Percentiles rank a stretch among this genome's conserved stretches.
These are phyloP conservation scores for Lactifluus echinatus DNA, from an alignment of 768 basidiomycete genomes.

Conservation along the genomic window DNA sequence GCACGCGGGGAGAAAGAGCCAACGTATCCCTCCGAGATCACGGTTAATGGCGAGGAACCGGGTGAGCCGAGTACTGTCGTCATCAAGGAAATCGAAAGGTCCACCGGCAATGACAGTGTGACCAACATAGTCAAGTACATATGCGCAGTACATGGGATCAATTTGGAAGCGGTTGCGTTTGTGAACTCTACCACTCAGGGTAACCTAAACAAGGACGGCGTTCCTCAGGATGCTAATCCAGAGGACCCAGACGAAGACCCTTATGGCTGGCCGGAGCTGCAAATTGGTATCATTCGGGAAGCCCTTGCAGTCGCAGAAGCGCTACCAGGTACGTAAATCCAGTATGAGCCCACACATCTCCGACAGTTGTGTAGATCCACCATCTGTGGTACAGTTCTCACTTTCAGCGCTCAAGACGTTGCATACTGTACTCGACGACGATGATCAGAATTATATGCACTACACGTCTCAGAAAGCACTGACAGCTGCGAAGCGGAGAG, in stretches of 20 bases:
- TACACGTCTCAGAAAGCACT: conserved; percentile 65
- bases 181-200: conserved; percentile 22
- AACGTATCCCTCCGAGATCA: conserved; percentile 36
- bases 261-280: conserved; percentile 92
- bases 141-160: conserved; percentile 73
- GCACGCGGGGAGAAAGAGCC: conserved; percentile 60
- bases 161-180: conserved; percentile 63
- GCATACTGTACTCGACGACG: conserved; percentile 54
- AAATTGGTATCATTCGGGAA: conserved; percentile 88
- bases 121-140: conserved; percentile 64
- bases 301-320: conserved; percentile 87
- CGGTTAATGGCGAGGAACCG: conserved; percentile 29
- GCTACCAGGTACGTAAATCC: conserved; percentile 61
- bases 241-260: conserved; percentile 38
- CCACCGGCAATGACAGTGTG: conserved; percentile 78
- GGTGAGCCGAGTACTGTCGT: conserved; percentile 51
- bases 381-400: conserved; percentile 80
- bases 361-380: conserved; percentile 50
- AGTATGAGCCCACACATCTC: background rate
- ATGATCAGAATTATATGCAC: conserved; percentile 77
- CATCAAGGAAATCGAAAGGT: conserved; percentile 61
- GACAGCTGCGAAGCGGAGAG: conserved; percentile 66
- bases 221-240: conserved; percentile 31
- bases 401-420: conserved; percentile 76
- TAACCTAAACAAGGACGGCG: background rate